phyloP scores from a whole-genome alignment of 371 early-diverging fungal genomes.

The Quaeritorhiza haematococci region DNA sequence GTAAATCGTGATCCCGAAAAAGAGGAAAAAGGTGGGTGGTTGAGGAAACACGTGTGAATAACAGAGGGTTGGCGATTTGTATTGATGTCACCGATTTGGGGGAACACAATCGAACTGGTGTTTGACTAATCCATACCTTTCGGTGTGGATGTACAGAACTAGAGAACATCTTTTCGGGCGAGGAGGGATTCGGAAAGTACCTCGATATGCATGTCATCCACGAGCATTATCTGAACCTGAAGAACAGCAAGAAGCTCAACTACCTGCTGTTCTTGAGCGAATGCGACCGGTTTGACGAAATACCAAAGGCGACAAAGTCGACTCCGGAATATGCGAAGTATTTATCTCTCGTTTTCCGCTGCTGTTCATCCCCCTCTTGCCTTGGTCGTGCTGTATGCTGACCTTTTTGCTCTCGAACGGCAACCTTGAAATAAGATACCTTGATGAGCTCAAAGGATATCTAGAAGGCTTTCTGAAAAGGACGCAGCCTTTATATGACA shows the following conservation, averaged over 20 bases:
- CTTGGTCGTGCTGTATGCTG: background rate
- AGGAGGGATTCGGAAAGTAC: slow-evolving; percentile 81
- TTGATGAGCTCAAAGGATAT: slow-evolving; percentile 60
- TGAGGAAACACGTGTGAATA: background rate
- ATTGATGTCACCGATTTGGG: no score
- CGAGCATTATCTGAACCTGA: slow-evolving; percentile 76
- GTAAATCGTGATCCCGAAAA: slow-evolving; percentile 54
- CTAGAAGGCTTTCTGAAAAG: slow-evolving; percentile 71
- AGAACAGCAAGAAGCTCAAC: slow-evolving; percentile 62
- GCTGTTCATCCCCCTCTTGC: slow-evolving; percentile 1
- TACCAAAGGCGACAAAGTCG: slow-evolving; percentile 61
- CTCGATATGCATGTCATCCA: slow-evolving; percentile 80
- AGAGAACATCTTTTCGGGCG: slow-evolving; percentile 86
- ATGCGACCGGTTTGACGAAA: slow-evolving; percentile 60
- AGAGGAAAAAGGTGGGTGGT: slow-evolving; percentile 44
- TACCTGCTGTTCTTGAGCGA: slow-evolving; percentile 76
- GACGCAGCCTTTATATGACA: slow-evolving; percentile 74
- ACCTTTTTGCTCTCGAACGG: background rate
- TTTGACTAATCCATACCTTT: slow-evolving; percentile 11
- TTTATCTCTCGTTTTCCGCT: background rate
- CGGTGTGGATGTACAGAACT: slow-evolving; percentile 41
- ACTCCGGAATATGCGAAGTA: slow-evolving; percentile 56
- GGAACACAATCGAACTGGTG: no score
- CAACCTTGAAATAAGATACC: slow-evolving; percentile 50
- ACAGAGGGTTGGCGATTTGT: background rate